Percentiles rank a stretch among this genome's conserved stretches.
phyloP scores from a whole-genome alignment of 768 basidiomycete species.

The Trametes punicea region DNA sequence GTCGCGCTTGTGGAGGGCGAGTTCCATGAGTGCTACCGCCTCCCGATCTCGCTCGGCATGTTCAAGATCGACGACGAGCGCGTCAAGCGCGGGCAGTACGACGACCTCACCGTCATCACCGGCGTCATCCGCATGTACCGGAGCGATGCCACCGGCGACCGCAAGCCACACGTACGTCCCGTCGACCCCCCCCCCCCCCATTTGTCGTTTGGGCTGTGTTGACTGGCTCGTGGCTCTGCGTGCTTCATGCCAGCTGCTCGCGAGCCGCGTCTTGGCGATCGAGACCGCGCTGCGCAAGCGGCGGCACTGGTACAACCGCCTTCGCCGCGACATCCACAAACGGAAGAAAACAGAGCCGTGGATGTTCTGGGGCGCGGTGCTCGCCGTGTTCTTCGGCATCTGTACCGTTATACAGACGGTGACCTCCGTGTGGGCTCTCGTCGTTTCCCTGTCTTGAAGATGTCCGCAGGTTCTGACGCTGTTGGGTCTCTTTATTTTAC shows the following conservation, averaged over 20 bases:
- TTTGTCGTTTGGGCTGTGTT: background rate
- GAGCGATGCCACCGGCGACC: background rate
- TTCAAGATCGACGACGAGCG: slow-evolving; percentile 12
- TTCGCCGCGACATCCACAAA: slow-evolving; percentile 14
- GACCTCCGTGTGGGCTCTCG: slow-evolving; percentile 15
- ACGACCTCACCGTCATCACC: slow-evolving; percentile 10
- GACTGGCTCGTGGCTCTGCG: background rate
- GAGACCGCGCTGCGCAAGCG: slow-evolving; percentile 4
- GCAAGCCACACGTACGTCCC: slow-evolving; percentile 7
- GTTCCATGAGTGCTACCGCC: slow-evolving; percentile 12
- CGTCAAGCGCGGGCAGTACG: background rate
- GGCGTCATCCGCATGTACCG: slow-evolving; percentile 4
- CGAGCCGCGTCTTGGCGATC: slow-evolving; percentile 5
- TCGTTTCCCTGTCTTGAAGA: background rate
- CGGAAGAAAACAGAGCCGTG: slow-evolving; percentile 18
- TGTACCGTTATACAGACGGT: slow-evolving; percentile 21
- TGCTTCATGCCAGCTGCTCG: background rate
- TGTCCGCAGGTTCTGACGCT: background rate
- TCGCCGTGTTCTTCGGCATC: slow-evolving; percentile 19
- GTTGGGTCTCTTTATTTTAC: no score
- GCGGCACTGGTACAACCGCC: slow-evolving; percentile 12
- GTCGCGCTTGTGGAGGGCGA: slow-evolving; percentile 7
- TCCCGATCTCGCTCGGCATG: slow-evolving; percentile 14
- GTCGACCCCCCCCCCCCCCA: background rate
- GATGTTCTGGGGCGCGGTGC: slow-evolving; percentile 20